Evolutionary conservation across 176 grass and related monocot genomes (phyloP), one percentile per base, ranked within the genome.

Genomic region (Oryza glaberrima): DNA sequence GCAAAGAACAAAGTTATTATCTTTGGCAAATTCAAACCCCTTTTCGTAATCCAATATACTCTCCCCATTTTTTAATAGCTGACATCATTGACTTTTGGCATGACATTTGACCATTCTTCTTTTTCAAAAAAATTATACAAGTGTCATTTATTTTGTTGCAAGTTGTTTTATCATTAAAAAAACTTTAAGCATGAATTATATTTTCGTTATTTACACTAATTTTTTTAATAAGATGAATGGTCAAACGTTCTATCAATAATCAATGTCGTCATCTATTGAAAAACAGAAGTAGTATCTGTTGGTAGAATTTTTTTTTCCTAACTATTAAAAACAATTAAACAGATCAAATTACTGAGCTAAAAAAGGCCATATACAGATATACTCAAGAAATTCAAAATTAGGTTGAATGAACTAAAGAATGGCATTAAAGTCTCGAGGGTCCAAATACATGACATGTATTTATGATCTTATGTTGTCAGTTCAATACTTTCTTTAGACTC

Each of bases 351-450:
- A 34, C 5, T 67, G 16, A 22, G 48, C 44, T 47, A 26, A 36
- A 28, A 4, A 15, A 64, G 46, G 45, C 17, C 14, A 41, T 41
- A 41, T 38, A 38, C 36, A 38, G 36, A 49, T 69, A 56, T 60
- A 14, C 15, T 82, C 79, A 17, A 47, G 46, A 54, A 22, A 40
- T 65, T 70, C 19, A 10, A 70, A 54, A 81, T 54, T 34, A 54
- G 67, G 70, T 12, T 13, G 36, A 70, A 11, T 25, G 32, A 56
- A 70, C 34, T 19, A 11, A 45, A 45, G 38, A 70, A 70, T 82
- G 80, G 2, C 15, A 17, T 72, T 11, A 45, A 45, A 45, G 44
- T 45, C 2, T 48, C 4, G 46, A 48, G 13, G 46, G 10, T 13
- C 11, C 46, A 48, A 48, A 48, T 48, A 48, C 46, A 11, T 48